Conservation (phyloP, 371 early-diverging fungal genomes). For the Mortierella sp. region DNA sequence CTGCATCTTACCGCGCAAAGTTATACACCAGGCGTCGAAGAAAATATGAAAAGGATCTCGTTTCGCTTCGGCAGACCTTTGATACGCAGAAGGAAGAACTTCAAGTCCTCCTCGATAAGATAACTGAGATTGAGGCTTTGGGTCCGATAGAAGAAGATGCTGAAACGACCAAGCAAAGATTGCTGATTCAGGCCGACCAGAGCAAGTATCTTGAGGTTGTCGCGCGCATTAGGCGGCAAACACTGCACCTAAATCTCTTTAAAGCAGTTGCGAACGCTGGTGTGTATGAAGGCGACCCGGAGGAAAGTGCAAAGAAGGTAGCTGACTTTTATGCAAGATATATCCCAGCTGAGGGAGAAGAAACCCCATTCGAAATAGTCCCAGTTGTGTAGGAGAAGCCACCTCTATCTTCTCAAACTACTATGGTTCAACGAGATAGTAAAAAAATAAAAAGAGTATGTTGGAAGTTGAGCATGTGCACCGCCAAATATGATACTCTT, state of each 20-base stretch:
- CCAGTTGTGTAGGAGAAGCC: too few species aligned
- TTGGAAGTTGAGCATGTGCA: too few species aligned
- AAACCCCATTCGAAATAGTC: too few species aligned
- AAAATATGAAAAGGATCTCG: neutral
- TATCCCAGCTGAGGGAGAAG: too few species aligned
- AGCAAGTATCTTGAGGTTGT: conserved; percentile 7
- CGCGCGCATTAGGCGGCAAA: neutral
- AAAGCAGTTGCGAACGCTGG: conserved; percentile 10
- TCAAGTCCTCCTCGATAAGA: neutral
- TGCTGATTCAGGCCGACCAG: neutral
- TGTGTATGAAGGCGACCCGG: conserved; percentile 6
- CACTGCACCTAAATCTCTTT: conserved; percentile 16
- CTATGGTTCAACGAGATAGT: too few species aligned
- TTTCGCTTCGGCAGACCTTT: too few species aligned
- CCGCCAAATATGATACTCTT: too few species aligned
- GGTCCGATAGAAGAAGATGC: neutral
- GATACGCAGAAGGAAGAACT: neutral
- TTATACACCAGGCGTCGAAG: neutral
- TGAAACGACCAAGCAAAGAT: neutral
- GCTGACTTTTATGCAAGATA: neutral
- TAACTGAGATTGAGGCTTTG: neutral
- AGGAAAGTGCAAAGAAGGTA: conserved; percentile 1
- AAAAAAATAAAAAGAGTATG: too few species aligned
- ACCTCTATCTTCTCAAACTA: too few species aligned
- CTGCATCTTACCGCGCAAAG: neutral